Base-by-base conservation (phyloP, 495 filamentous ascomycete genomes). In the Trichocladium antarcticum region DNA sequence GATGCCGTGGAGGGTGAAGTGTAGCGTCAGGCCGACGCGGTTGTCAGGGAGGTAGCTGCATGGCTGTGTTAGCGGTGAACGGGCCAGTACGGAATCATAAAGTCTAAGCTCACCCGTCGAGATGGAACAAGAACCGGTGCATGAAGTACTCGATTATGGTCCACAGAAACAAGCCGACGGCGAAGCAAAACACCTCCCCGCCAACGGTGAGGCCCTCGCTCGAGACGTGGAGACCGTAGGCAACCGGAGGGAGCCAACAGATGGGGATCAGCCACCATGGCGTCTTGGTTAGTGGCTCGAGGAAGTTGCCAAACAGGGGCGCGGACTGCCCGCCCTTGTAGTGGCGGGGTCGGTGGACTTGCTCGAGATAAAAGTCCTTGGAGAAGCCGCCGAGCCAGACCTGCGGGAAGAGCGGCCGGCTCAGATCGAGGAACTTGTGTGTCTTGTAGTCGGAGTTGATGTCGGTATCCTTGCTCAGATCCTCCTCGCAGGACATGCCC, bases 1-100 rank as follows among this genome's bases (percentile, higher is more conserved):
- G 55, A 99, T 85, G 37, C 93, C 93, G 58, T 99, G 93, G 32
- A 99, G 83, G 24, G 95, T 67, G 71, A 99, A 99, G 59, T 99
- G 93, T 3, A 82, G 56, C 3, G 88, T 95, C 51, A 97, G 72
- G 47, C 79, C 82, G n/a, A 90, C 84, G 31, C 87, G 75, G 63
- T 96, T 93, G 60, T 99, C 87, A 1, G 93, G 93, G 34, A 99
- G 82, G 59, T 75, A 85, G n/a, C 84, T 89, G 44, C 21, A 45
- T n/a, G 1, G 10, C 40, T 24, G 41, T 53, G 39, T 53, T 50
- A 66, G 54, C 45, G 17, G 42, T 21, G 46, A 11, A 20, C n/a
- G 20, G 15, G 14, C 21, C 7, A 14, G 29, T 27, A 27, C 24
- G 19, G 7, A 15, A 16, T 32, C 11, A 19, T 7, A 6, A n/a